These are phyloP conservation scores for Chaetomium fimeti DNA, from an alignment of 495 filamentous ascomycete species.

Conservation along the genomic window DNA sequence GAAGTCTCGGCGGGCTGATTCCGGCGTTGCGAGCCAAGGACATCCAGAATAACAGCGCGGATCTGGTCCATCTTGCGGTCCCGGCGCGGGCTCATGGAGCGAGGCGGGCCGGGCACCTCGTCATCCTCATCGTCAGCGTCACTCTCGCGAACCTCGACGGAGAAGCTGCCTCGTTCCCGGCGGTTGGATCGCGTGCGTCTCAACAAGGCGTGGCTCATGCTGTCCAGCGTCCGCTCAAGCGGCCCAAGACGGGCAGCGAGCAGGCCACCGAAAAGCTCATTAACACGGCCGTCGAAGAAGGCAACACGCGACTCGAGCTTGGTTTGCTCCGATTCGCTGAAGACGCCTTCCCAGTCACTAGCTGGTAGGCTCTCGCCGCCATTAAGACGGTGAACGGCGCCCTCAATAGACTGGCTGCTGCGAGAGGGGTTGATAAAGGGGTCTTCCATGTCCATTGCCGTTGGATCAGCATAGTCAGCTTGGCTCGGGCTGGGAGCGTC, in stretches of 20 bases:
- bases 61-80: slow-evolving; percentile 83
- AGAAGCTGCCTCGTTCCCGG: slow-evolving; percentile 56
- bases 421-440: slow-evolving; percentile 47
- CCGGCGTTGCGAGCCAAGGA: slow-evolving; percentile 60
- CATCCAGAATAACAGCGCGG: slow-evolving; percentile 74
- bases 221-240: slow-evolving; percentile 70
- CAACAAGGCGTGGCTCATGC: slow-evolving; percentile 67
- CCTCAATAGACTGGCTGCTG: slow-evolving; percentile 46
- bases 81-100: slow-evolving; percentile 62
- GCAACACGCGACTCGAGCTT: slow-evolving; percentile 69
- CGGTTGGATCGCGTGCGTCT: slow-evolving; percentile 46
- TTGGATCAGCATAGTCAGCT: slow-evolving; percentile 34
- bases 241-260: slow-evolving; percentile 73
- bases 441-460: slow-evolving; percentile 47
- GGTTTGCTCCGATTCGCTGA: slow-evolving; percentile 76
- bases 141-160: slow-evolving; percentile 67
- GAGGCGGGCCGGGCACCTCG: slow-evolving; percentile 58
- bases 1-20: slow-evolving; percentile 29
- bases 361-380: slow-evolving; percentile 62
- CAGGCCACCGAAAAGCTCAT: slow-evolving; percentile 77
- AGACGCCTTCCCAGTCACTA: slow-evolving; percentile 88
- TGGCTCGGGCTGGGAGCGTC: slow-evolving; percentile 78
- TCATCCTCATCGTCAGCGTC: slow-evolving; percentile 97
- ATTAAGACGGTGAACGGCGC: slow-evolving; percentile 64
- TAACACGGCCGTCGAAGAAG: slow-evolving; percentile 87